These are phyloP conservation scores for Malassezia pachydermatis DNA, from an alignment of 1,284 basidiomycete genomes.

Conservation along the genomic window DNA sequence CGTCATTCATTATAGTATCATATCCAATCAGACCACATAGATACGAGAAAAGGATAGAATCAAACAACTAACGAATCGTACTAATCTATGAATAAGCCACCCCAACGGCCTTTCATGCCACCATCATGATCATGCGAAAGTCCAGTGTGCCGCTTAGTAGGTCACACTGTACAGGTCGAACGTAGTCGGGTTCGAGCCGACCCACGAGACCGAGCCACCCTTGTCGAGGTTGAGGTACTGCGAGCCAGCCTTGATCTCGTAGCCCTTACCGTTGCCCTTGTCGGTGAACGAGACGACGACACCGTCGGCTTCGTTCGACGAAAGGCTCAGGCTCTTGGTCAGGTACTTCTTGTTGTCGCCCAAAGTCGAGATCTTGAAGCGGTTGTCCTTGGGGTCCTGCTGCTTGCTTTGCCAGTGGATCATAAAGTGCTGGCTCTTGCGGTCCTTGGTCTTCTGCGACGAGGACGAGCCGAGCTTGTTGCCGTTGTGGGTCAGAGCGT, in stretches of 20 bases:
- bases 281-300: conserved; percentile 12
- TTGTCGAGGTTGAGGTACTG: conserved; percentile 6
- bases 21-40: not conserved
- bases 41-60: not conserved
- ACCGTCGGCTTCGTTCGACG: not conserved
- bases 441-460: conserved; percentile 1
- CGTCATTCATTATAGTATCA: too few species aligned
- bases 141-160: too few species aligned
- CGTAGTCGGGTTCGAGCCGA: not conserved
- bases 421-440: conserved; percentile 11
- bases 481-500: conserved; percentile 17
- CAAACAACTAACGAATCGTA: too few species aligned
- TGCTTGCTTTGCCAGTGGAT: conserved; percentile 9
- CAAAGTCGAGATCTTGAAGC: conserved; percentile 12
- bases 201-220: conserved; percentile 2
- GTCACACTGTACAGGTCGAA: conserved; percentile 14
- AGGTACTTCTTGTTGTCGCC: conserved; percentile 5
- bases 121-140: too few species aligned
- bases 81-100: too few species aligned
- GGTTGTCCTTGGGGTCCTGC: conserved; percentile 12
- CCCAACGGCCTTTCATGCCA: too few species aligned
- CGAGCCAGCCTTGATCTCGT: not conserved
- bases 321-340: conserved; percentile 3
- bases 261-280: conserved; percentile 2
- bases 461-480: not conserved